Evolutionary conservation across 2,329 filamentous ascomycete species (phyloP), one percentile per base, ranked within the genome.

Genomic region (Colletotrichum abscissum): DNA sequence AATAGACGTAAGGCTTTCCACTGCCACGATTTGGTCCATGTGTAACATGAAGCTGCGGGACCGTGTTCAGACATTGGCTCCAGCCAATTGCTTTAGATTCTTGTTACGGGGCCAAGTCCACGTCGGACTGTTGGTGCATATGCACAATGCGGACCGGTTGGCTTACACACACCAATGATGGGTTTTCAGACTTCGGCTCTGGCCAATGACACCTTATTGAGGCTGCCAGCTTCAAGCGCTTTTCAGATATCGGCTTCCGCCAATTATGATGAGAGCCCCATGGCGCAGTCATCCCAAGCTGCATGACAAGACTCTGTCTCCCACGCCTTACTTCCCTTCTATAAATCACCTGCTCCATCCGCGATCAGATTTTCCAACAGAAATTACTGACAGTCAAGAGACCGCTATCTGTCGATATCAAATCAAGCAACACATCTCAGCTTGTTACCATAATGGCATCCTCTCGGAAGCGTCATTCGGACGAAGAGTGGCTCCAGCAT

Each of bases 181-280:
- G 0, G 4, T 5, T 38, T 30, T 46, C 58, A 26, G 49, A 69
- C 56, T 49, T 5, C 26, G 66, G 49, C 35, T 14, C 30, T 14
- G 26, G 4, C 59, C 67, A 69, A 57, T 63, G 12, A 16, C 16
- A 4, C 6, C 26, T 0, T 6, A 4, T 8, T 24, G 19, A 30
- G 5, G 12, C 8, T 11, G 16, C 6, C 65, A 22, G 46, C 52
- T 54, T 14, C 54, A 38, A 5, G 19, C 1, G 7, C 4, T 14
- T 55, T 59, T 54, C 59, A 69, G 52, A 59, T 28, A 69, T 55
- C 22, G 69, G 52, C 5, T 14, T 35, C n/a, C 8, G 11, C 69
- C 38, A 72, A 72, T 63, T 22, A 63, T 22, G 8, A 19, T 8
- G 1, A 19, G 1, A 52, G 12, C n/a, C 5, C 28, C 7, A n/a